Conservation (phyloP, 345 rosid species). For the Aegle marmelos region DNA sequence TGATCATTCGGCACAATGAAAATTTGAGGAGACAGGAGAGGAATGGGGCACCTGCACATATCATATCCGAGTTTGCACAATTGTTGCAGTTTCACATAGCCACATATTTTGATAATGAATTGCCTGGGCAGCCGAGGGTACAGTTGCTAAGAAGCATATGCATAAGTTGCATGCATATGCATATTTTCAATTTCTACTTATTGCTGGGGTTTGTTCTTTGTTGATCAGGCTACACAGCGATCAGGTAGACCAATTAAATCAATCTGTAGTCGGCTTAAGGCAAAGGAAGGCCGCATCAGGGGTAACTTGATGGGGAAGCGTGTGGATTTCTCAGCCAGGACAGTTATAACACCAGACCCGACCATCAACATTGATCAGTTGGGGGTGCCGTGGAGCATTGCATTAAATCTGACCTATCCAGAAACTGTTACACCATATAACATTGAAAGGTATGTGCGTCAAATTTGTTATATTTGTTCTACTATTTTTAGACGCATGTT, state of each 20-base stretch:
- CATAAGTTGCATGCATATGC: neutral
- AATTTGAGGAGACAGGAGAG: conserved; percentile 85
- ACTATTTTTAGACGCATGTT: neutral
- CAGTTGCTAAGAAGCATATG: conserved; percentile 6
- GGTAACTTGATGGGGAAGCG: conserved; percentile 98
- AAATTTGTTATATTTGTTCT: neutral
- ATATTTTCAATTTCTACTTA: neutral
- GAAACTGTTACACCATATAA: conserved; percentile 97
- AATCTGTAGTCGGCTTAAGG: conserved; percentile 94
- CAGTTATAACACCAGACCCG: conserved; percentile 99
- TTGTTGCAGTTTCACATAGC: conserved; percentile 94
- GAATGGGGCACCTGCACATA: conserved; percentile 96
- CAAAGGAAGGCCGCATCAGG: conserved; percentile 94
- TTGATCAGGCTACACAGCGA: conserved; percentile 85
- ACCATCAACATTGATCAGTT: conserved; percentile 88
- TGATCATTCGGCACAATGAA: conserved; percentile 92
- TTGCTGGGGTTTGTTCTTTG: conserved; percentile 9
- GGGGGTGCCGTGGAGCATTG: conserved; percentile 99
- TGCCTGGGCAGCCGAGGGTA: conserved; percentile 99
- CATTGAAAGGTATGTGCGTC: conserved; percentile 67
- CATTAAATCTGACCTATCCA: conserved; percentile 89
- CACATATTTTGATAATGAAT: conserved; percentile 92
- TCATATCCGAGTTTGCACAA: conserved; percentile 92
- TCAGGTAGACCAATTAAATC: conserved; percentile 98
- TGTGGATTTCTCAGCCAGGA: conserved; percentile 97